These are phyloP conservation scores for Lyophyllum decastes DNA, from an alignment of 768 basidiomycete genomes.

Conservation along the genomic window DNA sequence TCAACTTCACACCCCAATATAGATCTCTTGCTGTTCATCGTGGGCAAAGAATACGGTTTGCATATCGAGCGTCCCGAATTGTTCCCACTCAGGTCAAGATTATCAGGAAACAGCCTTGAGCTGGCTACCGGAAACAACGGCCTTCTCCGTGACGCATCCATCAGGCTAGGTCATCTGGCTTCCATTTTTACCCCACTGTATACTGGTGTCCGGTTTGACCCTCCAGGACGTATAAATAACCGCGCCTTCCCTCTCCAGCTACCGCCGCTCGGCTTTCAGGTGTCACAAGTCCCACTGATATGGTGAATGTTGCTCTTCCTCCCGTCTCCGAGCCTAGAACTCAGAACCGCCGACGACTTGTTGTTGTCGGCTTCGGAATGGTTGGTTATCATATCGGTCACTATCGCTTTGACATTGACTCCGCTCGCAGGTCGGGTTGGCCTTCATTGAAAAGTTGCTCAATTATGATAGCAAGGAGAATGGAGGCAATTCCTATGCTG, in stretches of 20 bases:
- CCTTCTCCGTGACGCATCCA: not conserved
- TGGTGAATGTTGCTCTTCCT: not conserved
- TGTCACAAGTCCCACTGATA: not conserved
- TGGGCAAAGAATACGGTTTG: not conserved
- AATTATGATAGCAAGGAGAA: constrained; percentile 45
- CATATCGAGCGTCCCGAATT: not conserved
- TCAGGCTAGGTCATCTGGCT: not conserved
- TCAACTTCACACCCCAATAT: not conserved
- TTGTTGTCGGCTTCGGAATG: constrained; percentile 57
- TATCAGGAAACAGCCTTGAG: not conserved
- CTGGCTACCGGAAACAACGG: not conserved
- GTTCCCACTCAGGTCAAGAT: not conserved
- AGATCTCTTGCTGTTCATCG: not conserved
- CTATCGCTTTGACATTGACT: not conserved
- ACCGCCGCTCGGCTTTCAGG: not conserved
- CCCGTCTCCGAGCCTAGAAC: not conserved
- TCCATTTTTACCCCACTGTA: not conserved
- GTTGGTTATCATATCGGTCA: constrained; percentile 42
- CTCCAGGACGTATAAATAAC: not conserved
- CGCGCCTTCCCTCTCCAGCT: not conserved
- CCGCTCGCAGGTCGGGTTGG: constrained; percentile 25
- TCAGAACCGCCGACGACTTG: not conserved
- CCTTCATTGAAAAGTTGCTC: constrained; percentile 72
- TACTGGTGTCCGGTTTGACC: not conserved
- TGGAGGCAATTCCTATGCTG: constrained; percentile 41